Conservation (phyloP, 2,329 filamentous ascomycete species). For the Tolypocladium cylindrosporum region DNA sequence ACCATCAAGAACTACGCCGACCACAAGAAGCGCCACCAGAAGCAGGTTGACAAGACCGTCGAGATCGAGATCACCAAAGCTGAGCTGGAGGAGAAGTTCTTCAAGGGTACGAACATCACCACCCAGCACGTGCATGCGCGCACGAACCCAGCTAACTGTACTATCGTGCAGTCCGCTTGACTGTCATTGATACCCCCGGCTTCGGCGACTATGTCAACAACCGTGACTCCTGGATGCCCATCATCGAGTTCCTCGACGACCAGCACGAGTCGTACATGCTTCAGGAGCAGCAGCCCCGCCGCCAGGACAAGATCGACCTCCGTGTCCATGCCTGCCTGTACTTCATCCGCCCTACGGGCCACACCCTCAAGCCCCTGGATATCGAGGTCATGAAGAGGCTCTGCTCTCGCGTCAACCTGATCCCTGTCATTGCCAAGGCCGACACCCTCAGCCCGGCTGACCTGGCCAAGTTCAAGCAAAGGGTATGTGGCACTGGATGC, state of each 20-base stretch:
- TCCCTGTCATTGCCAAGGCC: conserved; percentile 96
- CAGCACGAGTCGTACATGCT: conserved; percentile 99
- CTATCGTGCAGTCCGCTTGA: conserved; percentile 67
- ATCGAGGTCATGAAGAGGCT: conserved; percentile 99
- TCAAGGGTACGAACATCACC: conserved; percentile 65
- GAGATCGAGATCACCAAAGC: conserved; percentile 99
- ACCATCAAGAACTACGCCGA: conserved; percentile 99
- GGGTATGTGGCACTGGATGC: conserved; percentile 45
- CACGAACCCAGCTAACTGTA: conserved; percentile 9
- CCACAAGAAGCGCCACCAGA: conserved; percentile 97
- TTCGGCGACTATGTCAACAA: conserved; percentile 99
- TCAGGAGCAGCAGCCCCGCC: conserved; percentile 97
- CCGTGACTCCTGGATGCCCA: conserved; percentile 99
- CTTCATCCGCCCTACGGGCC: conserved; percentile 97
- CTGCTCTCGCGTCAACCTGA: conserved; percentile 95
- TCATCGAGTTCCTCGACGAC: conserved; percentile 99
- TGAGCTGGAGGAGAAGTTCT: conserved; percentile 99
- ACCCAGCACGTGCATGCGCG: background rate
- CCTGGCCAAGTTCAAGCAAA: conserved; percentile 87
- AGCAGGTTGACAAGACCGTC: conserved; percentile 99
- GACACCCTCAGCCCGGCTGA: conserved; percentile 93
- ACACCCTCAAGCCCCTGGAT: conserved; percentile 96
- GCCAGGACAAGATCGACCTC: conserved; percentile 97
- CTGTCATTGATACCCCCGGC: conserved; percentile 96
- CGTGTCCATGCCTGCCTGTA: conserved; percentile 97